Percentiles rank a stretch among this genome's conserved stretches.
phyloP scores from a whole-genome alignment of 768 basidiomycete species.

The Lentinula sp. region DNA sequence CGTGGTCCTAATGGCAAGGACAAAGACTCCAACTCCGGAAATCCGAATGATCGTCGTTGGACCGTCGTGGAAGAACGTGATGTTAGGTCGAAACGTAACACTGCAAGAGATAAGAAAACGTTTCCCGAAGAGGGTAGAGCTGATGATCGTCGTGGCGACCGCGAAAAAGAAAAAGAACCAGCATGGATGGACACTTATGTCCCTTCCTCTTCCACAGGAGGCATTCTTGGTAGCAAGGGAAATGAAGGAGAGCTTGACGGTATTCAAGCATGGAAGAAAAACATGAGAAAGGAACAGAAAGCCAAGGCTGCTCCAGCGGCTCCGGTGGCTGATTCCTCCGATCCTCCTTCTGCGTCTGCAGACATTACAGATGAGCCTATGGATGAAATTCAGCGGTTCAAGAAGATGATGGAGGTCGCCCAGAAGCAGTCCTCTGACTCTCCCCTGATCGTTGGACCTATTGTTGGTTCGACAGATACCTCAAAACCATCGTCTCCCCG shows the following conservation, averaged over 20 bases:
- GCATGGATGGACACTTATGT: constrained; percentile 92
- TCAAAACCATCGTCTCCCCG: constrained; percentile 1
- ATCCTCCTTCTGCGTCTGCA: background rate
- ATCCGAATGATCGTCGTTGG: constrained; percentile 51
- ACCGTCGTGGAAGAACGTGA: constrained; percentile 63
- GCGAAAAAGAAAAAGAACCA: constrained; percentile 72
- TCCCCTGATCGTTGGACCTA: constrained; percentile 15
- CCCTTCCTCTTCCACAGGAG: constrained; percentile 48
- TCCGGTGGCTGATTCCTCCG: constrained; percentile 11
- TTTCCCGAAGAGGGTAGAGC: constrained; percentile 34
- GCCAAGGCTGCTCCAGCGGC: constrained; percentile 29
- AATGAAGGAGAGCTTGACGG: constrained; percentile 69
- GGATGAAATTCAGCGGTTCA: constrained; percentile 84
- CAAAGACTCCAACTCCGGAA: constrained; percentile 39
- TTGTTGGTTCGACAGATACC: constrained; percentile 3
- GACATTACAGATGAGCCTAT: constrained; percentile 28
- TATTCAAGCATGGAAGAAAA: constrained; percentile 86
- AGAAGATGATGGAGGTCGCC: constrained; percentile 76
- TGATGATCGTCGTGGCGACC: constrained; percentile 44
- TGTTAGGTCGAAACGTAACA: constrained; percentile 48
- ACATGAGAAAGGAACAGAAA: constrained; percentile 66
- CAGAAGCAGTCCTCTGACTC: constrained; percentile 32
- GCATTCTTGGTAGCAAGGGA: constrained; percentile 58
- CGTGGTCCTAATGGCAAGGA: constrained; percentile 37
- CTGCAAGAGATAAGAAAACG: constrained; percentile 53